Percentiles rank a stretch among this genome's conserved stretches.
These are phyloP conservation scores for Pseudogymnoascus sp. DNA, from an alignment of 2,329 filamentous ascomycete species.

Conservation along the genomic window DNA sequence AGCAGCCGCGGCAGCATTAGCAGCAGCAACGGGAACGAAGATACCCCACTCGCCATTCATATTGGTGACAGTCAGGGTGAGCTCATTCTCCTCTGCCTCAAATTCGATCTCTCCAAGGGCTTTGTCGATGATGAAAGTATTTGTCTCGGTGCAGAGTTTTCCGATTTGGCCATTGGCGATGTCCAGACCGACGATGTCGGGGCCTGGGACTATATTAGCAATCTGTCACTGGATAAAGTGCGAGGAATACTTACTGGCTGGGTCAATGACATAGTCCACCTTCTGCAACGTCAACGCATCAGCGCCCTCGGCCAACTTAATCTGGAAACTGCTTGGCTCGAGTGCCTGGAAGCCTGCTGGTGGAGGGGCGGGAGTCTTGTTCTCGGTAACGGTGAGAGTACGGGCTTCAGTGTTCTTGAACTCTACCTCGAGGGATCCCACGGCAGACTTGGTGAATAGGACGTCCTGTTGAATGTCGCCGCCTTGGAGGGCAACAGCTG, in stretches of 20 bases:
- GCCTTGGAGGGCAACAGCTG: constrained; percentile 26
- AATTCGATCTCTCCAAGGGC: constrained; percentile 36
- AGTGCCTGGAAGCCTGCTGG: constrained; percentile 33
- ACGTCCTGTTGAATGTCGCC: constrained; percentile 31
- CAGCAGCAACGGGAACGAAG: neutral
- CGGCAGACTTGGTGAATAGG: constrained; percentile 26
- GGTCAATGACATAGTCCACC: constrained; percentile 35
- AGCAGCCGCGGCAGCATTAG: neutral
- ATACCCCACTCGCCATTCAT: constrained; percentile 21
- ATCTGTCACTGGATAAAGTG: no score
- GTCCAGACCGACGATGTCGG: constrained; percentile 24
- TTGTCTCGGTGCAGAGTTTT: constrained; percentile 31
- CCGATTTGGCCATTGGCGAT: constrained; percentile 33
- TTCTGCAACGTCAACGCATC: constrained; percentile 31
- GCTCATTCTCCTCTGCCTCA: constrained; percentile 36
- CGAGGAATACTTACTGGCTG: constrained; percentile 27
- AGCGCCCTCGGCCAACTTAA: constrained; percentile 30
- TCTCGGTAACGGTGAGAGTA: constrained; percentile 34
- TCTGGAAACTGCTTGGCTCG: constrained; percentile 33
- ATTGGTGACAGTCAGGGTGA: constrained; percentile 18
- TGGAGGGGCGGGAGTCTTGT: constrained; percentile 29
- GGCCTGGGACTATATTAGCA: constrained; percentile 19
- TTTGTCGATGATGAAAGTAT: constrained; percentile 32
- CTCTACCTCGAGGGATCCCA: constrained; percentile 35
- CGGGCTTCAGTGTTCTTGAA: constrained; percentile 31